phyloP scores from a whole-genome alignment of 768 basidiomycete species.

The Ramaria rubella region DNA sequence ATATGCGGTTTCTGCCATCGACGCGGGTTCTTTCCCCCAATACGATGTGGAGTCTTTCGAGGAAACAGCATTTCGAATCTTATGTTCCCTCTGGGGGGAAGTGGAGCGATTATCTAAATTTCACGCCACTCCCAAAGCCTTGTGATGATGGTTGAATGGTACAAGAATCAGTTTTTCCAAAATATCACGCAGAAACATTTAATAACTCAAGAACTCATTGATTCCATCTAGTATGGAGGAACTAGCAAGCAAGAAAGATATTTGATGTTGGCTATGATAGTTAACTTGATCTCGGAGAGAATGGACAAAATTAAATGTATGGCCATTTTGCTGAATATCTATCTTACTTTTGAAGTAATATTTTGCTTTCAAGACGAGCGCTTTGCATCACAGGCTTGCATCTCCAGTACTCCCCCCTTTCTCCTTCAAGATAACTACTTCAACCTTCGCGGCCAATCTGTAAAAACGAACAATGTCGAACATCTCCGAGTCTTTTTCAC shows the following conservation, averaged over 20 bases:
- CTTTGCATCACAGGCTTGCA: not conserved
- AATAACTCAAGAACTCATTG: not conserved
- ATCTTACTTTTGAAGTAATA: not conserved
- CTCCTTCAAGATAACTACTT: slow-evolving; percentile 18
- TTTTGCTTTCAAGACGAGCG: not conserved
- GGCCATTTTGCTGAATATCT: not conserved
- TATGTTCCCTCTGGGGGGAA: slow-evolving; percentile 44
- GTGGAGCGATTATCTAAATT: not conserved
- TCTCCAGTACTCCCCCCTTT: not conserved
- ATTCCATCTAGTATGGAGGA: slow-evolving; percentile 34
- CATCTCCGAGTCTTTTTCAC: slow-evolving; percentile 12
- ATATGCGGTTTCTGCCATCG: slow-evolving; percentile 46
- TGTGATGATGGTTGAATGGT: slow-evolving; percentile 14
- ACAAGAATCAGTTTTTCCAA: slow-evolving; percentile 12
- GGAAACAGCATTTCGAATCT: slow-evolving; percentile 56
- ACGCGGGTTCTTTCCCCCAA: slow-evolving; percentile 45
- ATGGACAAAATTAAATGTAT: slow-evolving; percentile 12
- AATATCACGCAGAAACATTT: slow-evolving; percentile 10
- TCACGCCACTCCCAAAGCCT: too few species aligned
- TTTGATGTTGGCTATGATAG: slow-evolving; percentile 67
- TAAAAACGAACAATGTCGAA: slow-evolving; percentile 20
- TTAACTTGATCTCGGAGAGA: slow-evolving; percentile 39
- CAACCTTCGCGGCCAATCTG: slow-evolving; percentile 55
- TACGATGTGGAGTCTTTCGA: slow-evolving; percentile 53
- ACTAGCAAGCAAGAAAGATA: slow-evolving; percentile 46